These are phyloP conservation scores for Globisporangium polare DNA, from an alignment of 352 stramenopile species.

Conservation along the genomic window DNA sequence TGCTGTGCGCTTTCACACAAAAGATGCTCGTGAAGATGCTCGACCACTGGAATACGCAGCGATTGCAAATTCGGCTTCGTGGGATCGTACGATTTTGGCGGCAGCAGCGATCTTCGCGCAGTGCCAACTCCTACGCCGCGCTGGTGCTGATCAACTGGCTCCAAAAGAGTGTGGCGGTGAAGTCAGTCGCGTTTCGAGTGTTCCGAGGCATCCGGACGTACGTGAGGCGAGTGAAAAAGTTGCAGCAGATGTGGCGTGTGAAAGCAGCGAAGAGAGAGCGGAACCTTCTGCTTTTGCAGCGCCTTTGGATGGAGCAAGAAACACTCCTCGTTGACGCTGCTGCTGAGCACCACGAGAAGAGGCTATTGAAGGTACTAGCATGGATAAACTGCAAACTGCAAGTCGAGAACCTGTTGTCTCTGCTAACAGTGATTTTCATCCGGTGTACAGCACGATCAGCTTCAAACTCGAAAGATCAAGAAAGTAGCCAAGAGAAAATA, in stretches of 20 bases:
- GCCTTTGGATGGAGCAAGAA: slow-evolving; percentile 48
- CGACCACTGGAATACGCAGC: slow-evolving; percentile 32
- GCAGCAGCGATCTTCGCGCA: slow-evolving; percentile 30
- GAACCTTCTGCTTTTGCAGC: slow-evolving; percentile 38
- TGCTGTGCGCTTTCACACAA: slow-evolving; percentile 44
- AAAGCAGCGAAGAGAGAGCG: slow-evolving; percentile 35
- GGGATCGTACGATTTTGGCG: slow-evolving; percentile 45
- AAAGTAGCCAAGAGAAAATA: slow-evolving; percentile 17
- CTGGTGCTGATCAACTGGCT: slow-evolving; percentile 56
- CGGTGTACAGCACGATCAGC: slow-evolving; percentile 4
- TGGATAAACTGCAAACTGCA: not conserved
- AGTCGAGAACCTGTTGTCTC: not conserved
- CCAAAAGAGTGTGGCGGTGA: slow-evolving; percentile 56
- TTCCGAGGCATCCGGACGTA: slow-evolving; percentile 53
- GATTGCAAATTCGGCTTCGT: slow-evolving; percentile 32
- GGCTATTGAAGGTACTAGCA: slow-evolving; percentile 24
- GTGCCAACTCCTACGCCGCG: slow-evolving; percentile 27
- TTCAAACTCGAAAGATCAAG: slow-evolving; percentile 17
- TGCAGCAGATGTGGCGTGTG: slow-evolving; percentile 48
- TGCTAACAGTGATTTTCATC: not conserved
- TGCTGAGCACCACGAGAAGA: slow-evolving; percentile 36
- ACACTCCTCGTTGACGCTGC: slow-evolving; percentile 43
- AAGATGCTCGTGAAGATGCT: slow-evolving; percentile 31
- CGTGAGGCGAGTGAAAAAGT: slow-evolving; percentile 41
- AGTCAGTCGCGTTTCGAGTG: slow-evolving; percentile 46